These are phyloP conservation scores for Candida mattraensis DNA, from an alignment of 805 yeast genomes.

Conservation along the genomic window DNA sequence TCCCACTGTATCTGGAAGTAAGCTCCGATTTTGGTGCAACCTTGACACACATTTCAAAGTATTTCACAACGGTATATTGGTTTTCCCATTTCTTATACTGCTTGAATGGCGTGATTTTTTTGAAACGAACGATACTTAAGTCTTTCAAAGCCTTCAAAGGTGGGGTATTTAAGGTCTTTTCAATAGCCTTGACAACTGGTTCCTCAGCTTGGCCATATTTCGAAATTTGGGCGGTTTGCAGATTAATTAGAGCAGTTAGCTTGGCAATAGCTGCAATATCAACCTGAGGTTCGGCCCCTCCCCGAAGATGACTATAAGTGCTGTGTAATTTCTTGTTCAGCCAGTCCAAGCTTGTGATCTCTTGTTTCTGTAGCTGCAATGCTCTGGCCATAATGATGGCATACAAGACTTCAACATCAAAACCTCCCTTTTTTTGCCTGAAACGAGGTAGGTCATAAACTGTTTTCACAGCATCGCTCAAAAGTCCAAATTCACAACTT, in stretches of 20 bases:
- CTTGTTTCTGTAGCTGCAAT: slow-evolving; percentile 16
- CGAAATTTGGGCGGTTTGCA: slow-evolving; percentile 13
- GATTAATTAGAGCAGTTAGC: slow-evolving; percentile 14
- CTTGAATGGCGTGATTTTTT: slow-evolving; percentile 7
- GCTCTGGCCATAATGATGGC: slow-evolving; percentile 27
- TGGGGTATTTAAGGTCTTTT: slow-evolving; percentile 3
- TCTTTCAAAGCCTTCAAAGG: slow-evolving; percentile 6
- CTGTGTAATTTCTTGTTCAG: slow-evolving; percentile 15
- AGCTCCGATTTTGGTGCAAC: slow-evolving; percentile 14
- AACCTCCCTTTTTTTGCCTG: slow-evolving; percentile 9
- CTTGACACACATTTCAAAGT: slow-evolving; percentile 15
- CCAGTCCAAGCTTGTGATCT: slow-evolving; percentile 15
- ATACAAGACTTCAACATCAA: slow-evolving; percentile 24
- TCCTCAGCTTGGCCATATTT: slow-evolving; percentile 3
- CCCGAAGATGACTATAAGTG: slow-evolving; percentile 16
- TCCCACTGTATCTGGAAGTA: slow-evolving; percentile 5
- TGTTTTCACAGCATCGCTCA: slow-evolving; percentile 18
- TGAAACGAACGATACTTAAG: slow-evolving; percentile 6
- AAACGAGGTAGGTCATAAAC: slow-evolving; percentile 23
- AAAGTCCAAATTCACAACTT: slow-evolving; percentile 24
- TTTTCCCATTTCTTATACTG: slow-evolving; percentile 17
- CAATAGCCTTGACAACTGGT: slow-evolving; percentile 5
- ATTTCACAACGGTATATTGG: slow-evolving; percentile 19
- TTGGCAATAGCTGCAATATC: slow-evolving; percentile 10
- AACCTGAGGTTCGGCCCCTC: slow-evolving; percentile 5